These are phyloP conservation scores for Amyloporia xantha DNA, from an alignment of 768 basidiomycete species.

Conservation along the genomic window DNA sequence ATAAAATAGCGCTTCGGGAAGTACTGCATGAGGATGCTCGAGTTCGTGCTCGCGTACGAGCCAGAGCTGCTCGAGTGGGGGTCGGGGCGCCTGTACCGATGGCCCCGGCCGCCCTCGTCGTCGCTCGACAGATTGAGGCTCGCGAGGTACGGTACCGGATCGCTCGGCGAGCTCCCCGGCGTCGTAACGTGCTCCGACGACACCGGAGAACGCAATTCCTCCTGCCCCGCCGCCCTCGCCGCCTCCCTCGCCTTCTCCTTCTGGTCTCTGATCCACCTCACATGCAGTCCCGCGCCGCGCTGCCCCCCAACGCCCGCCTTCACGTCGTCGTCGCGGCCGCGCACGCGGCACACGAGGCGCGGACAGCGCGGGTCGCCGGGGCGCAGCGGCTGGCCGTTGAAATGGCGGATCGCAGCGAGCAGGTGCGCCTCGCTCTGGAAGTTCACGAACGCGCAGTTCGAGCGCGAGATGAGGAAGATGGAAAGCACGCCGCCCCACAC, in stretches of 20 bases:
- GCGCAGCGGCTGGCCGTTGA: constrained; percentile 68
- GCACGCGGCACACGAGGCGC: constrained; percentile 74
- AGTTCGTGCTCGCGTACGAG: constrained; percentile 77
- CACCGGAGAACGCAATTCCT: constrained; percentile 8
- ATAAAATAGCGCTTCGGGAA: constrained; percentile 93
- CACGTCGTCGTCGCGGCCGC: constrained; percentile 77
- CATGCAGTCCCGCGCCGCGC: constrained; percentile 79
- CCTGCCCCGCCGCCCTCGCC: constrained; percentile 14
- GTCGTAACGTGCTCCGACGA: constrained; percentile 15
- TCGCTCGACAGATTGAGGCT: constrained; percentile 35
- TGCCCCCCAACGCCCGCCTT: constrained; percentile 90
- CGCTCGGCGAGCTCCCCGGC: constrained; percentile 16
- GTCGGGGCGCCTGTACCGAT: constrained; percentile 11
- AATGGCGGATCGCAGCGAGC: constrained; percentile 57
- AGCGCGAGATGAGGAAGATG: constrained; percentile 91
- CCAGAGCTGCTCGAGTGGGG: constrained; percentile 51
- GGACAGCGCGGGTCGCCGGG: constrained; percentile 67
- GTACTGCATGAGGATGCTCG: constrained; percentile 65
- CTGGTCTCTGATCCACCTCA: constrained; percentile 69
- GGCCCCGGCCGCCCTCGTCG: constrained; percentile 25
- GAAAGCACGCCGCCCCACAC: constrained; percentile 57
- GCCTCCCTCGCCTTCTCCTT: constrained; percentile 30
- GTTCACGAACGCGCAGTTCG: constrained; percentile 92
- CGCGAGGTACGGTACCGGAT: constrained; percentile 12
- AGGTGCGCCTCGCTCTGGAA: constrained; percentile 61